Conservation (phyloP, 306 rosid genomes). For the Hylodesmum podocarpum region DNA sequence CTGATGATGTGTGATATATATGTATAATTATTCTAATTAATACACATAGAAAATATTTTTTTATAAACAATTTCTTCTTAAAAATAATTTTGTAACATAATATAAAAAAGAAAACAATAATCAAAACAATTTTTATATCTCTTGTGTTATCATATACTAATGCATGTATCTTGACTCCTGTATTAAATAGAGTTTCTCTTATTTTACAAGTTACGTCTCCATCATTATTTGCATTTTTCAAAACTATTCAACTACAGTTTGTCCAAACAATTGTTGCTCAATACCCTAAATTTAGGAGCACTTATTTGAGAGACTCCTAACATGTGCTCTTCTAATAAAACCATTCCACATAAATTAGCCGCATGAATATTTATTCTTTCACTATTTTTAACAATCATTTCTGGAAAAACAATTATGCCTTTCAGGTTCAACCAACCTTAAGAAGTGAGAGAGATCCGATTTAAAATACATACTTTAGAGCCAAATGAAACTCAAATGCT, state of each 20-base stretch:
- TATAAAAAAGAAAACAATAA: too few species aligned
- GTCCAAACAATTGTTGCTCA: background rate
- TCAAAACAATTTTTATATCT: too few species aligned
- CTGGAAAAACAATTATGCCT: background rate
- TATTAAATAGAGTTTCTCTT: background rate
- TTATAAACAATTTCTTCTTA: too few species aligned
- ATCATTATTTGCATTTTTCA: background rate
- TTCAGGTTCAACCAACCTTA: background rate
- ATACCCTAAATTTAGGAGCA: background rate
- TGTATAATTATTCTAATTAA: too few species aligned
- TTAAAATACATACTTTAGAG: background rate
- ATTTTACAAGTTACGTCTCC: background rate
- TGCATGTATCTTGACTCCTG: background rate
- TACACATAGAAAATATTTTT: too few species aligned
- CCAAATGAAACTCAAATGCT: background rate
- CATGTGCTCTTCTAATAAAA: background rate
- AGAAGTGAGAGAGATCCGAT: background rate
- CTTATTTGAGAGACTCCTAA: background rate
- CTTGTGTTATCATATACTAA: too few species aligned
- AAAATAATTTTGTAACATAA: too few species aligned
- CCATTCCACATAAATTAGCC: background rate
- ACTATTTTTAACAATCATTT: background rate
- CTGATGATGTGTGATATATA: too few species aligned
- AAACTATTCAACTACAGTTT: background rate
- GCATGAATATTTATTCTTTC: background rate